Conservation (phyloP, 1,284 basidiomycete species). For the Chiua sp. region DNA sequence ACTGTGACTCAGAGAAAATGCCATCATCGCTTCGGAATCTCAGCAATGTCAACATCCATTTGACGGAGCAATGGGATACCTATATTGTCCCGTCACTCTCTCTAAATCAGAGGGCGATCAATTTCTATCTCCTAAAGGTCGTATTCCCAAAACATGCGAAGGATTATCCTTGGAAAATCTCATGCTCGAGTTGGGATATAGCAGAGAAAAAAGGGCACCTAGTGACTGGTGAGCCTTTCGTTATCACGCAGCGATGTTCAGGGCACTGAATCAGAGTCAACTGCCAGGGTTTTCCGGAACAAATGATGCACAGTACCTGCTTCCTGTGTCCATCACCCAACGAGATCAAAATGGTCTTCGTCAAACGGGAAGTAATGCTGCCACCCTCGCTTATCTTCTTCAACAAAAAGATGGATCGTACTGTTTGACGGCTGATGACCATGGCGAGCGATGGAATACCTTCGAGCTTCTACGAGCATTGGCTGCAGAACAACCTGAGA, state of each 20-base stretch:
- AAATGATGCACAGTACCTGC: slow-evolving; percentile 16
- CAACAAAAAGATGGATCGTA: slow-evolving; percentile 43
- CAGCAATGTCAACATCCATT: slow-evolving; percentile 45
- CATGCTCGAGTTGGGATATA: slow-evolving; percentile 56
- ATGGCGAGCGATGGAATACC: slow-evolving; percentile 33
- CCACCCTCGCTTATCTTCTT: slow-evolving; percentile 49
- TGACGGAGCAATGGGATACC: slow-evolving; percentile 37
- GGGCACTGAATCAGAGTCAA: too few relatives aligned
- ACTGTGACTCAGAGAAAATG: slow-evolving; percentile 11
- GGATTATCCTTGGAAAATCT: slow-evolving; percentile 50
- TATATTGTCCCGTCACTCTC: slow-evolving; percentile 41
- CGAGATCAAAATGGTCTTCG: slow-evolving; percentile 8
- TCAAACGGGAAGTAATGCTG: slow-evolving; percentile 32
- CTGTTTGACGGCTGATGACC: not conserved
- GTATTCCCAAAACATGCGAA: slow-evolving; percentile 36
- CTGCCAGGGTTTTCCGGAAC: slow-evolving; percentile 24
- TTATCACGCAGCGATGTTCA: slow-evolving; percentile 1
- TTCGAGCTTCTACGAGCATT: too few relatives aligned
- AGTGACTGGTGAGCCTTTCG: slow-evolving; percentile 12
- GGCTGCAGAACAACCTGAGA: slow-evolving; percentile 34
- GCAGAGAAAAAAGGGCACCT: slow-evolving; percentile 31
- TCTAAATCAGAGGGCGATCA: slow-evolving; percentile 43
- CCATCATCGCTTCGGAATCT: slow-evolving; percentile 13
- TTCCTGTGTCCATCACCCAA: slow-evolving; percentile 17
- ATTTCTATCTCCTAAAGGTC: slow-evolving; percentile 49